Percentiles rank a stretch among this genome's conserved stretches.
Conservation (phyloP, 129 eudicot species). For the Flaveria ramosissima region DNA sequence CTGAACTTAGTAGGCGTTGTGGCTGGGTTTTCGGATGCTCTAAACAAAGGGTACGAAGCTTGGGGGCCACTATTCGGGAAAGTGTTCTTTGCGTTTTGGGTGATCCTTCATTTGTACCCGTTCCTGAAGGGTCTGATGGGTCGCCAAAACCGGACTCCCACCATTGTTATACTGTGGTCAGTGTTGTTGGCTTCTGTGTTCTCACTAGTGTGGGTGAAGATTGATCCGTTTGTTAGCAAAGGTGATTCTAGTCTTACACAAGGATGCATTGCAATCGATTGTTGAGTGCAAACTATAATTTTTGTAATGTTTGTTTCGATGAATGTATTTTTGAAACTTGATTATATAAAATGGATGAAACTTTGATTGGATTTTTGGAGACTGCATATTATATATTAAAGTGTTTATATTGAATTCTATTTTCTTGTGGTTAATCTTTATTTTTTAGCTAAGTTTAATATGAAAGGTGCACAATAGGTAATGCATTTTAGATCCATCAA, state of each 20-base stretch:
- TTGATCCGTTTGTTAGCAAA: slow-evolving; percentile 81
- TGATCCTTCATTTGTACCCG: slow-evolving; percentile 89
- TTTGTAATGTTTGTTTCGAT: slow-evolving; percentile 34
- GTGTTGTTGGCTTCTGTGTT: slow-evolving; percentile 91
- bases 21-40: slow-evolving; percentile 93
- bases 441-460: no score
- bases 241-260: slow-evolving; percentile 44
- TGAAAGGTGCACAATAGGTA: no score
- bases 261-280: slow-evolving; percentile 84
- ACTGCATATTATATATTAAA: no score
- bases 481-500: neutral
- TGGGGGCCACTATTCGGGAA: slow-evolving; percentile 98
- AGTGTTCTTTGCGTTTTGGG: slow-evolving; percentile 96
- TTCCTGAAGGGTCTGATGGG: slow-evolving; percentile 98
- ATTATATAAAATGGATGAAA: slow-evolving; percentile 12
- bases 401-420: neutral
- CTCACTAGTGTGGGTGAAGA: slow-evolving; percentile 97
- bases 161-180: slow-evolving; percentile 90
- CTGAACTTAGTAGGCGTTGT: slow-evolving; percentile 91
- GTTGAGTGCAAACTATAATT: slow-evolving; percentile 50
- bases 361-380: neutral
- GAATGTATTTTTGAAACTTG: slow-evolving; percentile 28
- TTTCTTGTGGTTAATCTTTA: neutral
- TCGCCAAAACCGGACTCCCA: slow-evolving; percentile 89
- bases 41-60: slow-evolving; percentile 87